Evolutionary conservation across 345 rosid species (phyloP), one percentile per base, ranked within the genome.

Genomic region (Acer campestre): DNA sequence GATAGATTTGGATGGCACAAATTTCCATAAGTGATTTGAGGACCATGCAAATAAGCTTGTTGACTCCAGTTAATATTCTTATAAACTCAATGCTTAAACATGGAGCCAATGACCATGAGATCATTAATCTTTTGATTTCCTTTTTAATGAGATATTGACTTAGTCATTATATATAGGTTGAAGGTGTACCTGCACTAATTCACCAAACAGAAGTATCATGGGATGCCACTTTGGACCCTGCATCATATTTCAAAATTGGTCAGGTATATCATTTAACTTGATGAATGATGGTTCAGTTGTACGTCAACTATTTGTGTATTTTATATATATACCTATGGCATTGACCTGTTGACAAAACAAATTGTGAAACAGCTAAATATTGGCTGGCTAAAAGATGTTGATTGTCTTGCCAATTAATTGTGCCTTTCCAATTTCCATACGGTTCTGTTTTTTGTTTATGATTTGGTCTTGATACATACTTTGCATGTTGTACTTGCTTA

Each of bases 181-280:
- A 96, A 83, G 97, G 86, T 8, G 97, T 89, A 73, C 85, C 93
- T 80, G 99, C 99, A 44, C 78, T 96, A 76, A 90, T 96, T 88
- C 98, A 94, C 88, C 96, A 94, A 67, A 82, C 93, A 4, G 98
- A 96, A 81, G 94, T 96, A 67, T 96, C 98, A 72, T 96, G 98
- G 99, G 95, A 92, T 92, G 93, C 97, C 71, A 91, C 98, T 22
- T 88, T 94, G 86, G 97, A 94, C 83, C 97, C 95, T 81, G 87
- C 88, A 67, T 88, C 97, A 63, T 86, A 80, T 88, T 91, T 91
- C 79, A 89, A 91, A 87, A 82, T 92, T 75, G 99, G 94, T 74
- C 97, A 95, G 99, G 99, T 92, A 89, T 70, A 69, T 67, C 51
- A 18, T 18, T 71, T 79, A 59, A 22, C 29, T 67, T 29, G 62